phyloP scores from a whole-genome alignment of 495 filamentous ascomycete species.

The Amphirosellinia nigrospora region DNA sequence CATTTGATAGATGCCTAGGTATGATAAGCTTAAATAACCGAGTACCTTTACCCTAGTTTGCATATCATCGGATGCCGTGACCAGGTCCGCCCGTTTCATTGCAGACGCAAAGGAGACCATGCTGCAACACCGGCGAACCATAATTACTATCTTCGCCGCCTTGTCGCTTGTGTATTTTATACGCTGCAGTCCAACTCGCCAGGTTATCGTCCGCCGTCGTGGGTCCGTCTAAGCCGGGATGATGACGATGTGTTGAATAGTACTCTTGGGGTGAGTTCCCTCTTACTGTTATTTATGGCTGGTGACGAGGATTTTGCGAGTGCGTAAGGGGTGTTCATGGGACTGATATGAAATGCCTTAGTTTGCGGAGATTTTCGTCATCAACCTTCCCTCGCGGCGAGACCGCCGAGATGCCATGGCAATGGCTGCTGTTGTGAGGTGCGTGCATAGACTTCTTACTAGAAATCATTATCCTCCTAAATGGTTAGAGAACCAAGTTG shows the following conservation, averaged over 20 bases:
- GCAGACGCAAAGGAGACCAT: background rate
- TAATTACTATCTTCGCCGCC: background rate
- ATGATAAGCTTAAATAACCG: background rate
- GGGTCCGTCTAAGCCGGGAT: background rate
- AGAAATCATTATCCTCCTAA: background rate
- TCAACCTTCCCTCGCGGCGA: constrained; percentile 64
- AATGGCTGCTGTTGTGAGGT: constrained; percentile 51
- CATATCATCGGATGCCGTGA: background rate
- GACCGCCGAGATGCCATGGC: constrained; percentile 68
- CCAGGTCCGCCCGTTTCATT: background rate
- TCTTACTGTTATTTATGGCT: background rate
- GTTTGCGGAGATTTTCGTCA: constrained; percentile 67
- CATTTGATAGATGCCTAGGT: no score
- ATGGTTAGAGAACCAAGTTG: background rate
- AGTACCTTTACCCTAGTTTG: background rate
- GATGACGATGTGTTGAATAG: constrained; percentile 1
- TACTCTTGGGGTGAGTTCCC: background rate
- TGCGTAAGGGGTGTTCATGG: background rate
- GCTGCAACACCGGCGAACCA: constrained; percentile 1
- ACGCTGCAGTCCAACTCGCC: background rate
- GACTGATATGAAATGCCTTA: constrained; percentile 28
- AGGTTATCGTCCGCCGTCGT: background rate
- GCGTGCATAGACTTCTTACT: background rate
- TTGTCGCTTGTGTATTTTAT: background rate
- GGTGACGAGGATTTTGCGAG: background rate